phyloP scores from a whole-genome alignment of 441 rosid genomes.

The Hura crepitans region DNA sequence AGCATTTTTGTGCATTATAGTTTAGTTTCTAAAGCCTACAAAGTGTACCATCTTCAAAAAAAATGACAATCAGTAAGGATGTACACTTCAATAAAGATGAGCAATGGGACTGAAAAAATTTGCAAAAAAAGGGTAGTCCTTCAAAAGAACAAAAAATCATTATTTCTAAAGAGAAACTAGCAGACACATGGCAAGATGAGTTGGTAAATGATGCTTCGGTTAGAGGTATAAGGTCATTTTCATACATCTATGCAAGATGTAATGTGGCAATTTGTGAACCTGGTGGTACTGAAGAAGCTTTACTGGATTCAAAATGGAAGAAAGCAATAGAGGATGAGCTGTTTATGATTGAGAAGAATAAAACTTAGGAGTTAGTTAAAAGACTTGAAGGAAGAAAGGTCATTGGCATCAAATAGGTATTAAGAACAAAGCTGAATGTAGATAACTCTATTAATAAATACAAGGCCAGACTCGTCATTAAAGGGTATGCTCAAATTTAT shows the following conservation, averaged over 20 bases:
- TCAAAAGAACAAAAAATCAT: too few species aligned
- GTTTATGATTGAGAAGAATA: too few species aligned
- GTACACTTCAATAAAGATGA: not conserved
- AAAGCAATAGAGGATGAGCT: too few species aligned
- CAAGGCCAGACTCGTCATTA: too few species aligned
- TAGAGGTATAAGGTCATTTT: not conserved
- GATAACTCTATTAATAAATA: too few species aligned
- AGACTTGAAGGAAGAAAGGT: too few species aligned
- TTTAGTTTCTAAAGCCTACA: not conserved
- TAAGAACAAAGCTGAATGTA: too few species aligned
- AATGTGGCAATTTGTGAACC: not conserved
- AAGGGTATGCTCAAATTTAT: too few species aligned
- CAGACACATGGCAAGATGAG: not conserved
- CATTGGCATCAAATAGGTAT: too few species aligned
- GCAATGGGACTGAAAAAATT: not conserved
- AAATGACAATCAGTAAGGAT: not conserved
- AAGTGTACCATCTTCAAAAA: not conserved
- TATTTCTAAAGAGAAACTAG: not conserved
- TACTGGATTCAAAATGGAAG: too few species aligned
- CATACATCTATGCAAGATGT: not conserved
- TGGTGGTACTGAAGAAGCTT: too few species aligned
- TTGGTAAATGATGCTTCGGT: not conserved
- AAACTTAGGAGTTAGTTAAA: too few species aligned
- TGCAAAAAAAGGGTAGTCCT: not conserved
- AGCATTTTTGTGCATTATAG: not conserved